These are phyloP conservation scores for Tremellales sp. DNA, from an alignment of 1,284 basidiomycete genomes.

Conservation along the genomic window DNA sequence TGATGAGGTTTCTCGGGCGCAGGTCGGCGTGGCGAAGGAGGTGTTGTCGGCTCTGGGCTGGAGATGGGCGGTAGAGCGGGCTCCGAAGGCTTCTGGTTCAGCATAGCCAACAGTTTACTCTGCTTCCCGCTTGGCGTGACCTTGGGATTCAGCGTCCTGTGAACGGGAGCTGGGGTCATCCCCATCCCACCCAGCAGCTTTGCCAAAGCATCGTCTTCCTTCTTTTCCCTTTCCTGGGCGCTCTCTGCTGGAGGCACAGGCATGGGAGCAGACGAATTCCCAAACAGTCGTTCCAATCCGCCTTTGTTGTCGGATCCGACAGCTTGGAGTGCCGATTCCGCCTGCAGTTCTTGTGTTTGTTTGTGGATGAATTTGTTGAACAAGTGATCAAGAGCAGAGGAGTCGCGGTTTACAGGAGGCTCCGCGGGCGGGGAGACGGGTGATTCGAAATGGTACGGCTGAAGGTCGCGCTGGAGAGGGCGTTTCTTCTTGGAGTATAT, in stretches of 20 bases:
- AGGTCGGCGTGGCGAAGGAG: background rate
- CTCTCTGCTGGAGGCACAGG: background rate
- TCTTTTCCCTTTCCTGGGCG: conserved; percentile 13
- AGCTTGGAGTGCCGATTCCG: conserved; percentile 10
- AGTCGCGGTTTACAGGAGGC: conserved; percentile 7
- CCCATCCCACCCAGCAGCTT: conserved; percentile 30
- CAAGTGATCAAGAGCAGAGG: conserved; percentile 34
- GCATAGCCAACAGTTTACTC: conserved; percentile 23
- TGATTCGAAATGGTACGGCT: conserved; percentile 35
- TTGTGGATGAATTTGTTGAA: conserved; percentile 40
- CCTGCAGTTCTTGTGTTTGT: conserved; percentile 29
- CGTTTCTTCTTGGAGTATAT: conserved; percentile 22
- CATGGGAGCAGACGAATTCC: conserved; percentile 1
- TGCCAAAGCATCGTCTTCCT: conserved; percentile 38
- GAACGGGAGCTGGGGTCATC: conserved; percentile 8
- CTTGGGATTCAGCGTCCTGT: conserved; percentile 1
- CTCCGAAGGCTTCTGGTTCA: conserved; percentile 15
- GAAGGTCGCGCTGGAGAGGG: conserved; percentile 21
- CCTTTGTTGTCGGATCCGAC: conserved; percentile 21
- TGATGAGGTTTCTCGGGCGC: conserved; percentile 23
- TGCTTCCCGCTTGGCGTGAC: conserved; percentile 12
- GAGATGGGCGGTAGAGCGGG: background rate
- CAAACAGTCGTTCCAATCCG: conserved; percentile 33
- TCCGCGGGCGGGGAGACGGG: conserved; percentile 1
- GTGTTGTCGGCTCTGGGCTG: background rate